Evolutionary conservation across 768 basidiomycete genomes (phyloP), one percentile per base, ranked within the genome.

Genomic region (Suillus brevipes): DNA sequence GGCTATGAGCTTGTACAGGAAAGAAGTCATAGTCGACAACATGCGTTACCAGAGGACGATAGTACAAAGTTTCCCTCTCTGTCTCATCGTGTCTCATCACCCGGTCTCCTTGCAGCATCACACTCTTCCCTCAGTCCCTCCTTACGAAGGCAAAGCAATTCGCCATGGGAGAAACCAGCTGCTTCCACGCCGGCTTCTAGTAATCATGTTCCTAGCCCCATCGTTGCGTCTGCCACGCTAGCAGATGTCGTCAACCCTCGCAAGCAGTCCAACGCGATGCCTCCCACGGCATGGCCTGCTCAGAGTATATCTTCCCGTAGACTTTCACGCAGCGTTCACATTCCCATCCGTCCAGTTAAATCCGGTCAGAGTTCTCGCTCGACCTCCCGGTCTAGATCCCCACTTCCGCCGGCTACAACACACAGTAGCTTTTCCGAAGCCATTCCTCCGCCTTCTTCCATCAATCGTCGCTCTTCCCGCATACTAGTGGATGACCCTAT

Each of bases 351-450:
- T 34, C 83, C 88, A 23, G 80, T 86, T 58, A 87, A 81, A 62
- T 94, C 94, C 62, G 88, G 86, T 37, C 88, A 90, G 68, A 92
- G 90, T 73, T 99, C 97, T 25, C 91, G 97, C 40, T 97, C 95
- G 10, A 95, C 92, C 23, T 98, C 97, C 62, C 89, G 96, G 55
- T 99, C 97, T 6, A 87, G 95, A 49, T 98, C 97, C 0, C 96
- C 95, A 1, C 83, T 97, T 61, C 95, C 95, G 12, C 86, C 88
- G 45, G 71, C 85, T 64, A 83, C 87, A 63, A 84, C 83, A 4
- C 89, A 89, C 76, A 77, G 82, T 66, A 87, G 85, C 74, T 90
- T 90, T 68, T 84, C 87, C 6, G 87, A 90, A 60, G 78, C 84
- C 6, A 75, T 81, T 64, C 71, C 73, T n/a, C 34, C 38, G 4